Evolutionary conservation across 1,284 basidiomycete species (phyloP).

Genomic region (Trametes versicolor): DNA sequence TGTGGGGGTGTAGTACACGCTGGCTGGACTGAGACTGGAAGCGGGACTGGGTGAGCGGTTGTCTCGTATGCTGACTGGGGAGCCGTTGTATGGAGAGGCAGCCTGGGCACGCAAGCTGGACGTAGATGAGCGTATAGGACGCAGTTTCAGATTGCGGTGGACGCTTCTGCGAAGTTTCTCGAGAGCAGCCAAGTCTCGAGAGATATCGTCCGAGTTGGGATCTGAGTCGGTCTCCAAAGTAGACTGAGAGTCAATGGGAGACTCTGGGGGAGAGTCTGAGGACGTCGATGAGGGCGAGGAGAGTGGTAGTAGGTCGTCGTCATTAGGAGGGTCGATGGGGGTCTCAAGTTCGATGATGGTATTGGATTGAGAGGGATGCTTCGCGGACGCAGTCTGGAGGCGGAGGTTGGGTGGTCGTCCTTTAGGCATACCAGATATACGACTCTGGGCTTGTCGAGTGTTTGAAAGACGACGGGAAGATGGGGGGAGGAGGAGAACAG

Average conservation of each 20-base stretch:
- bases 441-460: not conserved
- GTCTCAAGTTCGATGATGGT: conserved; percentile 50
- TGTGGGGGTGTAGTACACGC: conserved; percentile 70
- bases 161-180: conserved; percentile 75
- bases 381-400: conserved; percentile 42
- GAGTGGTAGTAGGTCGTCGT: conserved; percentile 40
- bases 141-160: conserved; percentile 76
- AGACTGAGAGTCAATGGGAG: conserved; percentile 38
- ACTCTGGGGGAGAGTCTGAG: conserved; percentile 45
- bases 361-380: conserved; percentile 41
- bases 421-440: conserved; percentile 36
- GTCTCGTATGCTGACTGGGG: conserved; percentile 40
- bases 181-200: conserved; percentile 70
- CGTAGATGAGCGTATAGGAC: conserved; percentile 68
- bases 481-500: not conserved
- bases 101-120: conserved; percentile 34
- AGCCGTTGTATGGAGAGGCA: conserved; percentile 45
- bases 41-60: conserved; percentile 56
- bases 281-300: conserved; percentile 47
- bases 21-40: conserved; percentile 58
- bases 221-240: conserved; percentile 44
- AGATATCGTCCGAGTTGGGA: conserved; percentile 59
- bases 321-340: conserved; percentile 43
- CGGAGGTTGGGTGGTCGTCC: conserved; percentile 50
- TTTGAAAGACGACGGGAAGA: not conserved